Evolutionary conservation across 2,329 filamentous ascomycete genomes (phyloP).

Genomic region (Clonostachys rhizophaga): DNA sequence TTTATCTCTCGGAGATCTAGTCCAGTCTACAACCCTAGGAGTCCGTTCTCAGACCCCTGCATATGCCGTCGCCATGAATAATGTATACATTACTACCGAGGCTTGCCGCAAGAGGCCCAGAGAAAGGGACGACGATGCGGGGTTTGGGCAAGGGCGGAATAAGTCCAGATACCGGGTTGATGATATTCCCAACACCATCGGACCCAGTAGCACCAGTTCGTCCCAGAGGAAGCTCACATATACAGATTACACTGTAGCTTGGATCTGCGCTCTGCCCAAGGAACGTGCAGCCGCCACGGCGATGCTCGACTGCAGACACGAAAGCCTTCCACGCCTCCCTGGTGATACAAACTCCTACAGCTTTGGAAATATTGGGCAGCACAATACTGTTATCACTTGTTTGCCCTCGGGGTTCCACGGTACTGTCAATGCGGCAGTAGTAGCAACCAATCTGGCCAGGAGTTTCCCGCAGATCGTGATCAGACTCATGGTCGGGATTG

Average conservation of each 20-base stretch:
- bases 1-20: too few species aligned
- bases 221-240: too few species aligned
- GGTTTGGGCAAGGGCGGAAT: too few species aligned
- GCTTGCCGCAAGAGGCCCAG: too few species aligned
- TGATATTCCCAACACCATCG: too few species aligned
- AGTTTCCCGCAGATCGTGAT: constrained; percentile 19
- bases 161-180: too few species aligned
- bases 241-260: constrained; percentile 2
- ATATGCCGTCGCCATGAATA: too few species aligned
- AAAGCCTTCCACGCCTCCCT: constrained; percentile 4
- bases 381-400: constrained; percentile 21
- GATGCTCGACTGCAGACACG: constrained; percentile 12
- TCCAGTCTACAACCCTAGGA: too few species aligned
- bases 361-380: constrained; percentile 10
- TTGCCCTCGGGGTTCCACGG: constrained; percentile 23
- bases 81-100: too few species aligned
- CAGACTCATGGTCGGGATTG: constrained; percentile 12
- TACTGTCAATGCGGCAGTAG: constrained; percentile 15
- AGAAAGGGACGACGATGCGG: too few species aligned
- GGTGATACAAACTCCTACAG: neutral
- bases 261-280: constrained; percentile 15
- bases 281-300: constrained; percentile 14
- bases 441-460: constrained; percentile 20
- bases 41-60: too few species aligned
- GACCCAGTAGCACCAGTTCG: too few species aligned